Percentiles rank a stretch among this genome's conserved stretches.
Conservation (phyloP, 495 filamentous ascomycete species). For the Terfezia claveryi region DNA sequence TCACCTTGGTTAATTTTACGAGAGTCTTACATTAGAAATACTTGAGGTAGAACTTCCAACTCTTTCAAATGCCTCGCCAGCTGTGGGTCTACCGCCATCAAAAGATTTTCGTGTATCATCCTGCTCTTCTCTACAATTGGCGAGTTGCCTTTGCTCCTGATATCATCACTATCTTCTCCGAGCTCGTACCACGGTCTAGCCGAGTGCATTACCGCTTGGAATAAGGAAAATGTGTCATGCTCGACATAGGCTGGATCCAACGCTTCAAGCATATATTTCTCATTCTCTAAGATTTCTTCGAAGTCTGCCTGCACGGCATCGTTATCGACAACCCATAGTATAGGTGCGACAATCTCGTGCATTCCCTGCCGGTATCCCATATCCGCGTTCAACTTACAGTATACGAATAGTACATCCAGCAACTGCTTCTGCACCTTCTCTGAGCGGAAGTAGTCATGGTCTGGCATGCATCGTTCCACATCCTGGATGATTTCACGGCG, state of each 20-base stretch:
- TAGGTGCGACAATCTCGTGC: constrained; percentile 84
- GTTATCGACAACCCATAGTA: constrained; percentile 67
- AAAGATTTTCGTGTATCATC: constrained; percentile 59
- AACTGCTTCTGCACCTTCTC: constrained; percentile 58
- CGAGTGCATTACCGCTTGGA: constrained; percentile 64
- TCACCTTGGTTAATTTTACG: neutral
- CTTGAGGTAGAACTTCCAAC: constrained; percentile 82
- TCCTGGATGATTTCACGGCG: constrained; percentile 88
- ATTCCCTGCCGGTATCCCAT: constrained; percentile 84
- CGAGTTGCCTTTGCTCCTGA: constrained; percentile 27
- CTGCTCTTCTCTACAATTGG: constrained; percentile 70
- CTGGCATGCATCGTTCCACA: constrained; percentile 78
- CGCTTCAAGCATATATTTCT: constrained; percentile 35
- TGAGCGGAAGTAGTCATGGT: constrained; percentile 73
- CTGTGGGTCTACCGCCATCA: constrained; percentile 57
- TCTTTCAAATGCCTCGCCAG: constrained; percentile 61
- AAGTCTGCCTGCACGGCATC: constrained; percentile 33
- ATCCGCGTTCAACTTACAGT: constrained; percentile 76
- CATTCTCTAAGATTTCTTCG: constrained; percentile 12
- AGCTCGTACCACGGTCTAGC: constrained; percentile 74
- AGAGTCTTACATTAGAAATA: constrained; percentile 69
- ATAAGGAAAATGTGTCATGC: constrained; percentile 76
- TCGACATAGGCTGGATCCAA: constrained; percentile 55
- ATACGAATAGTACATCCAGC: constrained; percentile 76
- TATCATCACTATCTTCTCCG: constrained; percentile 6